Conservation (phyloP, 495 filamentous ascomycete genomes). For the Penicillium canescens region DNA sequence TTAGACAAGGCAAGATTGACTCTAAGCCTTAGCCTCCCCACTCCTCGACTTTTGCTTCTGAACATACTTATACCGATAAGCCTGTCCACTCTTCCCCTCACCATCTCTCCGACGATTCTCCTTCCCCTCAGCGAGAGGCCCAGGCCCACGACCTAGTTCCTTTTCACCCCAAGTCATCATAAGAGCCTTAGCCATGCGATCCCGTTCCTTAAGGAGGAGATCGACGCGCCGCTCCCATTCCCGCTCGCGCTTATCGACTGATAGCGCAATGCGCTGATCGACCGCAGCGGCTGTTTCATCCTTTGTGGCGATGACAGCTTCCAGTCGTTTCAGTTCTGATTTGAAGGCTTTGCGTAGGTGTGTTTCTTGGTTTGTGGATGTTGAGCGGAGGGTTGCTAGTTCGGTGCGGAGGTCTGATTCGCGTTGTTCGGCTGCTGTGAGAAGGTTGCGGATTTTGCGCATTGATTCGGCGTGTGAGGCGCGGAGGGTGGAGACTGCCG, state of each 20-base stretch:
- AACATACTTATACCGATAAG: conserved; percentile 48
- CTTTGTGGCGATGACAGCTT: conserved; percentile 38
- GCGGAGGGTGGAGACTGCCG: conserved; percentile 39
- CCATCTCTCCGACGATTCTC: conserved; percentile 18
- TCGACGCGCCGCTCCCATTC: conserved; percentile 54
- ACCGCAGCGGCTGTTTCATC: conserved; percentile 42
- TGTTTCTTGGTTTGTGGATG: conserved; percentile 19
- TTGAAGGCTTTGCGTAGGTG: conserved; percentile 31
- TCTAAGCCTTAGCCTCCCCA: conserved; percentile 18
- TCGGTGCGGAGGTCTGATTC: conserved; percentile 44
- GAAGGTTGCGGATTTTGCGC: conserved; percentile 39
- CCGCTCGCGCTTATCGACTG: conserved; percentile 49
- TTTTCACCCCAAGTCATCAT: conserved; percentile 53
- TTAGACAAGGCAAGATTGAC: background rate
- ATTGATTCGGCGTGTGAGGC: conserved; percentile 45
- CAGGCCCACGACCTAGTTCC: conserved; percentile 35
- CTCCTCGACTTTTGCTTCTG: conserved; percentile 19
- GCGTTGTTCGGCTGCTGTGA: conserved; percentile 43
- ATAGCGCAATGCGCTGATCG: conserved; percentile 43
- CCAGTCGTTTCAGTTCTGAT: conserved; percentile 33
- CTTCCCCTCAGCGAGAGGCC: conserved; percentile 21
- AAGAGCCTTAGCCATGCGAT: conserved; percentile 52
- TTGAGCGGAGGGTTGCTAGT: conserved; percentile 29
- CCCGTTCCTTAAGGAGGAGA: conserved; percentile 56
- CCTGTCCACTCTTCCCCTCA: conserved; percentile 36